A percentile compares a stretch with the other conserved stretches of the same genome.
Evolutionary conservation across 352 stramenopile species (phyloP).

Genomic region (Aphanomyces astaci): DNA sequence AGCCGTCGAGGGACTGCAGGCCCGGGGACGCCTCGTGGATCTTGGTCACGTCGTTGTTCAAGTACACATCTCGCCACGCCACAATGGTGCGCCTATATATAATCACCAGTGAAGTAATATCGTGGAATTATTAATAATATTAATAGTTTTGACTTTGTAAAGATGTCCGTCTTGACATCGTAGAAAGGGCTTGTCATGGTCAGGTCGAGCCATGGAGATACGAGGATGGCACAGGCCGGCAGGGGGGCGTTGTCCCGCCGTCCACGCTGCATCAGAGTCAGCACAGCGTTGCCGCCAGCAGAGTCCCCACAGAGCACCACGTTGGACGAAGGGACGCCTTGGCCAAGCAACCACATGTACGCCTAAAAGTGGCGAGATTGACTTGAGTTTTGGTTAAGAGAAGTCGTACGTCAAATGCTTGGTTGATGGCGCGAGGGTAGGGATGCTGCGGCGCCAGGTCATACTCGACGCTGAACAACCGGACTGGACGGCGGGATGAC

Average conservation of each 20-base stretch:
- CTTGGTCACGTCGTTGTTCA: slow-evolving; percentile 3
- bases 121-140: background rate
- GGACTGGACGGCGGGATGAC: background rate
- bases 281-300: slow-evolving; percentile 11
- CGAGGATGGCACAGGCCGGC: slow-evolving; percentile 2
- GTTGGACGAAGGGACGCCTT: slow-evolving; percentile 3
- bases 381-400: too few relatives aligned
- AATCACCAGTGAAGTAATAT: background rate
- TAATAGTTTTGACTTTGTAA: slow-evolving; percentile 4
- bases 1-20: slow-evolving; percentile 8
- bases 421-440: background rate
- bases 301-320: slow-evolving; percentile 20
- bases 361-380: too few relatives aligned
- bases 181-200: slow-evolving; percentile 4
- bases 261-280: slow-evolving; percentile 12
- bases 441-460: slow-evolving; percentile 2
- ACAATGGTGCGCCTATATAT: background rate
- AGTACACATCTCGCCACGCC: slow-evolving; percentile 3
- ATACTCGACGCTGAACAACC: slow-evolving; percentile 17
- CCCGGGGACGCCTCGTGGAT: slow-evolving; percentile 11
- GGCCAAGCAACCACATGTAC: slow-evolving; percentile 13
- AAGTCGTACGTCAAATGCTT: slow-evolving; percentile 4
- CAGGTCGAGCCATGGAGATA: slow-evolving; percentile 20
- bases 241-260: background rate
- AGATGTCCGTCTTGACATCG: slow-evolving; percentile 5